These are phyloP conservation scores for Globisporangium acanthophoron DNA, from an alignment of 352 stramenopile species.

Conservation along the genomic window DNA sequence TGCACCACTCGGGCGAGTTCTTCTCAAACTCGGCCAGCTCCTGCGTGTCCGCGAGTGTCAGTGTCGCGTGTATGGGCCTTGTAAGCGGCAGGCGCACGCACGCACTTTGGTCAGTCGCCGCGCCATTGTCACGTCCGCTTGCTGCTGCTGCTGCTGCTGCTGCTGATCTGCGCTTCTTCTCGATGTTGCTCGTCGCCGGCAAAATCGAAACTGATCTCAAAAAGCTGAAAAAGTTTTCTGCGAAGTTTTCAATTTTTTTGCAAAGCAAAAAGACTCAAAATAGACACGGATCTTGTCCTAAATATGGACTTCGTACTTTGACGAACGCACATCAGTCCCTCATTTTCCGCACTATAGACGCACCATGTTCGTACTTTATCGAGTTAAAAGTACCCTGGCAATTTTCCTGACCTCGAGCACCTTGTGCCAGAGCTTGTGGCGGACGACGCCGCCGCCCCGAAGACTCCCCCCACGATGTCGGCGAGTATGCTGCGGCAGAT, in stretches of 20 bases:
- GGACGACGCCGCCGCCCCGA: too few relatives aligned
- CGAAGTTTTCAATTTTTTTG: too few relatives aligned
- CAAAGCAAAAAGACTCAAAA: not conserved
- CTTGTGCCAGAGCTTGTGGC: too few relatives aligned
- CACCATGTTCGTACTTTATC: too few relatives aligned
- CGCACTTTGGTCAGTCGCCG: constrained; percentile 78
- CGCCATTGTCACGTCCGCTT: constrained; percentile 37
- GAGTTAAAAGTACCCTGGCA: too few relatives aligned
- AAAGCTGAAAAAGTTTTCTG: constrained; percentile 1
- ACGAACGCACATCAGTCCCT: too few relatives aligned
- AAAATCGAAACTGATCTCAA: constrained; percentile 12
- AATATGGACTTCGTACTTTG: too few relatives aligned
- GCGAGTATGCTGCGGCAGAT: constrained; percentile 66
- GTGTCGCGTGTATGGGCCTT: not conserved
- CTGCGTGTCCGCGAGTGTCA: constrained; percentile 18
- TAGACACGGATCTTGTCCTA: not conserved
- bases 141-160: not conserved
- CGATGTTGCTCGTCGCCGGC: not conserved
- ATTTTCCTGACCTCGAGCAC: too few relatives aligned
- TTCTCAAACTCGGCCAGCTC: constrained; percentile 87
- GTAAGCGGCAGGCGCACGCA: not conserved
- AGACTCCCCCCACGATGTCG: constrained; percentile 32
- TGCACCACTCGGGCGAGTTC: constrained; percentile 88
- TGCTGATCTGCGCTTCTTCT: constrained; percentile 1
- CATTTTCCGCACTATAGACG: too few relatives aligned